Percentiles rank a stretch among this genome's conserved stretches.
Conservation (phyloP, 306 rosid genomes). For the Pterocarpus santalinus region DNA sequence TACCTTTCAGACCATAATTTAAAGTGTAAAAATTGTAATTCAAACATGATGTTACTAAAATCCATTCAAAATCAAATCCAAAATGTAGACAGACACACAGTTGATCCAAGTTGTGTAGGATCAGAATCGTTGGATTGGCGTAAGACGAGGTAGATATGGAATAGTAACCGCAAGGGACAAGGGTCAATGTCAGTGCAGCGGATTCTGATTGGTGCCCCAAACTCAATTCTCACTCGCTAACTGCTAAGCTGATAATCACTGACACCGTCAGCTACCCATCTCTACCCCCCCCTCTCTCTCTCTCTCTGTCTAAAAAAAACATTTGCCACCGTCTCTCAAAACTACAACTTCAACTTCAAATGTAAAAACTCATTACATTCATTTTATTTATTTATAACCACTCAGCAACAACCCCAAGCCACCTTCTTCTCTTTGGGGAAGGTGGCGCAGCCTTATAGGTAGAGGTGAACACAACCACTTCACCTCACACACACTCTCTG, state of each 20-base stretch:
- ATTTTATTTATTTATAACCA: background rate
- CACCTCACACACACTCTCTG: constrained; percentile 22
- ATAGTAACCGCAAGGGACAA: no score
- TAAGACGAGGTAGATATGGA: no score
- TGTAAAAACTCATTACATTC: constrained; percentile 45
- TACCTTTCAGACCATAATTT: no score
- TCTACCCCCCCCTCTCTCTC: constrained; percentile 22
- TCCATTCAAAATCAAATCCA: no score
- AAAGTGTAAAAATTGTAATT: no score
- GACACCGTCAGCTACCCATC: constrained; percentile 64
- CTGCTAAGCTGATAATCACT: constrained; percentile 1
- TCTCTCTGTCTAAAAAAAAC: background rate
- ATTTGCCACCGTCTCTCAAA: background rate
- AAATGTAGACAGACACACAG: no score
- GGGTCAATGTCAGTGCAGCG: background rate
- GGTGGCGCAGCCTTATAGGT: constrained; percentile 45
- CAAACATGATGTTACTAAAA: no score
- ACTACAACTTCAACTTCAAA: constrained; percentile 32
- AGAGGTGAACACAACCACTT: constrained; percentile 35
- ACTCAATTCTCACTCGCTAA: constrained; percentile 36
- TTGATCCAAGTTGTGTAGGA: no score
- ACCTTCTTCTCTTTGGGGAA: constrained; percentile 30
- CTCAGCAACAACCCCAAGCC: constrained; percentile 34
- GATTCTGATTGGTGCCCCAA: constrained; percentile 64
- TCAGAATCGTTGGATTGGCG: no score